Evolutionary conservation across 1,284 basidiomycete genomes (phyloP).

Genomic region (Coniferiporia weirii): DNA sequence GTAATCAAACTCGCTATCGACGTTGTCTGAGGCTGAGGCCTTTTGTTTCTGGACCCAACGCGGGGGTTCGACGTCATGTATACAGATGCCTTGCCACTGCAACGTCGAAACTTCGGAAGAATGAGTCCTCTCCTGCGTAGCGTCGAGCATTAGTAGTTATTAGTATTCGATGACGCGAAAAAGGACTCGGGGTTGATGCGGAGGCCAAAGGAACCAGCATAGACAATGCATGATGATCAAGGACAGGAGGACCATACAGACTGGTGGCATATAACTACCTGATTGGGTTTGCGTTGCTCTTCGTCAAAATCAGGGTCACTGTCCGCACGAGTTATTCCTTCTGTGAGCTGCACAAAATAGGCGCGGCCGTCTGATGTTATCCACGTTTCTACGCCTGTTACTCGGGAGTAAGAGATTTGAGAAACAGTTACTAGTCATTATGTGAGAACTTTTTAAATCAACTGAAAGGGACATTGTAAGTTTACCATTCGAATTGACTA

Average conservation of each 20-base stretch:
- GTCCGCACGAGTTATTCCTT: slow-evolving; percentile 22
- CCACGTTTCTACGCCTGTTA: slow-evolving; percentile 68
- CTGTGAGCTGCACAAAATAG: slow-evolving; percentile 65
- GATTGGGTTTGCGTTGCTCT: not conserved
- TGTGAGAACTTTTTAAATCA: not conserved
- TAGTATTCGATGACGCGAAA: not conserved
- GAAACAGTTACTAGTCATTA: slow-evolving; percentile 43
- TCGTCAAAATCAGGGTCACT: not conserved
- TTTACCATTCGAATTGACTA: slow-evolving; percentile 62
- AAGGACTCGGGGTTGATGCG: not conserved
- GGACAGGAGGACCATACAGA: not conserved
- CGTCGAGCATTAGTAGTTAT: not conserved
- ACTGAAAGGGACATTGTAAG: not conserved
- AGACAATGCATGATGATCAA: not conserved
- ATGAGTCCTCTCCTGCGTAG: slow-evolving; percentile 10
- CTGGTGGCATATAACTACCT: not conserved
- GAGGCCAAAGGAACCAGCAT: not conserved
- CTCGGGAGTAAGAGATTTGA: slow-evolving; percentile 51
- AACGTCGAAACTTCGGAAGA: slow-evolving; percentile 25
- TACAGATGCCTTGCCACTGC: slow-evolving; percentile 62
- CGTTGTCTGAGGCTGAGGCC: slow-evolving; percentile 43
- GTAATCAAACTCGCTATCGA: slow-evolving; percentile 37
- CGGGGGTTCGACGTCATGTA: slow-evolving; percentile 63
- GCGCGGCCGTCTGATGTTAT: slow-evolving; percentile 76
- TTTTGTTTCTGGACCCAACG: slow-evolving; percentile 72